Percentiles rank a stretch among this genome's conserved stretches.
These are phyloP conservation scores for Termitomyces eurrhizus DNA, from an alignment of 768 basidiomycete genomes.

Conservation along the genomic window DNA sequence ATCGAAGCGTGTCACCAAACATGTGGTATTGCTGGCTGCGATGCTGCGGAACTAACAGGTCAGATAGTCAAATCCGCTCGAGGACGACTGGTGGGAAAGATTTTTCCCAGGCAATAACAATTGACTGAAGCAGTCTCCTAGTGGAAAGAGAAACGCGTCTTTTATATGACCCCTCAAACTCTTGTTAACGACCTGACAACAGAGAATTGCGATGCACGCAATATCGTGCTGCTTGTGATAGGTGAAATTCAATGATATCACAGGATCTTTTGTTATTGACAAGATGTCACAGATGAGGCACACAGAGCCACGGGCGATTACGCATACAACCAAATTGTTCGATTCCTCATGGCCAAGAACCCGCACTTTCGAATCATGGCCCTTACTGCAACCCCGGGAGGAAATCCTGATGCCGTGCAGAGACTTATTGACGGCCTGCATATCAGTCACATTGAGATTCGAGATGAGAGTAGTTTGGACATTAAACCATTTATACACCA, in stretches of 20 bases:
- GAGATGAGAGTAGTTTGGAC: constrained; percentile 88
- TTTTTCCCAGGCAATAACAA: not conserved
- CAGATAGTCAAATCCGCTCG: constrained; percentile 52
- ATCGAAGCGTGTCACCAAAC: constrained; percentile 88
- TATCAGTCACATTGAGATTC: constrained; percentile 92
- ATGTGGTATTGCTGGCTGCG: constrained; percentile 87
- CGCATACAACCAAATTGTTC: constrained; percentile 85
- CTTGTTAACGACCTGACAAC: constrained; percentile 79
- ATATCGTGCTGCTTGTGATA: constrained; percentile 85
- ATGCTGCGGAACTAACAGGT: constrained; percentile 87
- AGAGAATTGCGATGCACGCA: constrained; percentile 69
- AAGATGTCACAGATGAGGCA: constrained; percentile 69
- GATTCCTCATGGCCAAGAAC: constrained; percentile 91
- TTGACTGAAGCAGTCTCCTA: constrained; percentile 22
- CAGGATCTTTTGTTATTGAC: not conserved
- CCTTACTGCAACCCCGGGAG: constrained; percentile 92
- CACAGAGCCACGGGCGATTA: constrained; percentile 93
- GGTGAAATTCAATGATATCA: constrained; percentile 41
- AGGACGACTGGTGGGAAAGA: constrained; percentile 50
- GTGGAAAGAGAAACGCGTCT: constrained; percentile 83
- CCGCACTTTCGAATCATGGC: constrained; percentile 91
- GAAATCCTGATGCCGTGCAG: constrained; percentile 84
- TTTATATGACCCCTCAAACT: constrained; percentile 97
- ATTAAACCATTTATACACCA: constrained; percentile 81
- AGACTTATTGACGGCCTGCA: constrained; percentile 88